These are phyloP conservation scores for Nothophoma quercina DNA, from an alignment of 2,329 filamentous ascomycete species.

Conservation along the genomic window DNA sequence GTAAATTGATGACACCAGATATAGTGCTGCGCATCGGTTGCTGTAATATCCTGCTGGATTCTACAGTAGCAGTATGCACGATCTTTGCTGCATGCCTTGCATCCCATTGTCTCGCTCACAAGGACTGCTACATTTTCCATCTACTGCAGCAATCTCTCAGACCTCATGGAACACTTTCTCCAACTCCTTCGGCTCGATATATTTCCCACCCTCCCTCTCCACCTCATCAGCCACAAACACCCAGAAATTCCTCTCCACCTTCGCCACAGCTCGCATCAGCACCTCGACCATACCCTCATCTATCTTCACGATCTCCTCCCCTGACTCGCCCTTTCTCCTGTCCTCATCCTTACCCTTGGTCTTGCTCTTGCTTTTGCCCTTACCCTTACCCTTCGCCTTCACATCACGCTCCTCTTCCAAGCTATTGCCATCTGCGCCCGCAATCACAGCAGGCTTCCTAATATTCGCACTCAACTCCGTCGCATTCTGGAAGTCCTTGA, in stretches of 20 bases:
- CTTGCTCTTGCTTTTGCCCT: background rate
- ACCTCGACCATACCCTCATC: constrained; percentile 15
- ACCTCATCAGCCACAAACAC: constrained; percentile 41
- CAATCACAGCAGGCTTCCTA: constrained; percentile 13
- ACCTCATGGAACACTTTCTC: constrained; percentile 28
- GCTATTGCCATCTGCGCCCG: background rate
- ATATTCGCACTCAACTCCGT: constrained; percentile 35
- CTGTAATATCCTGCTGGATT: no score
- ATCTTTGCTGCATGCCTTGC: no score
- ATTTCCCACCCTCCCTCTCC: constrained; percentile 33
- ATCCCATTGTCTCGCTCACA: no score
- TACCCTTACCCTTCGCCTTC: constrained; percentile 1
- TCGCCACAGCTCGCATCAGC: constrained; percentile 40
- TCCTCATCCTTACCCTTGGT: constrained; percentile 1
- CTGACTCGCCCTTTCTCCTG: constrained; percentile 1
- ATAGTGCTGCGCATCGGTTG: no score
- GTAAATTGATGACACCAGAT: no score
- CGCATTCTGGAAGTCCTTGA: constrained; percentile 30
- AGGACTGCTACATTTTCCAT: no score
- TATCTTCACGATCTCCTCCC: background rate
- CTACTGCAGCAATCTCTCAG: no score
- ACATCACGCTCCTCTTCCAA: background rate
- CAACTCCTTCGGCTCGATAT: constrained; percentile 31
- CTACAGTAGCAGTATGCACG: no score
- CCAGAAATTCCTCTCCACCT: constrained; percentile 43